These are phyloP conservation scores for Fomitopsis pulvina DNA, from an alignment of 768 basidiomycete genomes.

Conservation along the genomic window DNA sequence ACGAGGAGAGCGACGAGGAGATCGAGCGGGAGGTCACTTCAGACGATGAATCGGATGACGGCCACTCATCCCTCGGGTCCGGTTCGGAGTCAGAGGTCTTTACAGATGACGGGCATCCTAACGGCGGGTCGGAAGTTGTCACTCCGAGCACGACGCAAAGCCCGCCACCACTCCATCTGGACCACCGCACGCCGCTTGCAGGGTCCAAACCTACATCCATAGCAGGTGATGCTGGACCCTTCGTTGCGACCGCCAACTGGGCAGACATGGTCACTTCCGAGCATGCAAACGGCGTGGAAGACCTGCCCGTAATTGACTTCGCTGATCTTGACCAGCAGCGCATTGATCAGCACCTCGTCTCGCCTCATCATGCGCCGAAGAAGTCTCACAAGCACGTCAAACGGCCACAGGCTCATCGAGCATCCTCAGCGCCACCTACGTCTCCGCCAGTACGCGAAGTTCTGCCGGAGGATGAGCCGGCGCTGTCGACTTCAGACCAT, in stretches of 20 bases:
- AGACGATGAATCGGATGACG: constrained; percentile 62
- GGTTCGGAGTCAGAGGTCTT: constrained; percentile 56
- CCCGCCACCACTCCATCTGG: constrained; percentile 28
- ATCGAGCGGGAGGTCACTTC: constrained; percentile 64
- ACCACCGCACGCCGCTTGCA: constrained; percentile 6
- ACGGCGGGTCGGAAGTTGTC: constrained; percentile 45
- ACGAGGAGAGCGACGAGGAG: constrained; percentile 71
- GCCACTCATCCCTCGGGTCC: constrained; percentile 51
- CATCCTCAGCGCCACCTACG: constrained; percentile 30
- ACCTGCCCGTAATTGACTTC: constrained; percentile 79
- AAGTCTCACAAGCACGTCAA: constrained; percentile 26
- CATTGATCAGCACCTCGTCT: constrained; percentile 20
- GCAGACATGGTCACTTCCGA: constrained; percentile 83
- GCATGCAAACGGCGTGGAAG: constrained; percentile 51
- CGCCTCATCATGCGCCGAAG: constrained; percentile 15
- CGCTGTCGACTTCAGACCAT: constrained; percentile 35
- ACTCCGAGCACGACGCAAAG: constrained; percentile 68
- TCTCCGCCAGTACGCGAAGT: constrained; percentile 23
- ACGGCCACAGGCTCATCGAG: constrained; percentile 17
- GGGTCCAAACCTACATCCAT: constrained; percentile 15
- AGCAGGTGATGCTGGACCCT: constrained; percentile 30
- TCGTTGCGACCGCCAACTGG: constrained; percentile 56
- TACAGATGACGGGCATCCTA: constrained; percentile 53
- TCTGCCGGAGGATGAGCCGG: constrained; percentile 24
- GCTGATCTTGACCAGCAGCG: constrained; percentile 42